Conservation (phyloP, 805 yeast genomes). For the Zygosaccharomyces bisporus region DNA sequence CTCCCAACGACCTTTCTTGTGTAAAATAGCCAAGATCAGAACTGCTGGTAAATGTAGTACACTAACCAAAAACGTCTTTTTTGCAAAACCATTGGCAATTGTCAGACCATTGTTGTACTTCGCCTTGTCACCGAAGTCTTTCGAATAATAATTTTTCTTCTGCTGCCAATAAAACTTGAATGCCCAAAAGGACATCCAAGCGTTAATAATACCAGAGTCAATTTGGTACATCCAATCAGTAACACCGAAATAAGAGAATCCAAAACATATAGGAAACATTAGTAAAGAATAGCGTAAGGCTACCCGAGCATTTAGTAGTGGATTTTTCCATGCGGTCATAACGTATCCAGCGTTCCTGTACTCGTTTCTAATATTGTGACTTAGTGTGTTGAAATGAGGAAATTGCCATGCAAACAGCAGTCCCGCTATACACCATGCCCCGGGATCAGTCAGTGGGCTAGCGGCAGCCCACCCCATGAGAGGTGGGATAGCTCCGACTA, state of each 20-base stretch:
- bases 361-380: conserved; percentile 83
- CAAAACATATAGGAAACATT: conserved; percentile 92
- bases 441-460: conserved; percentile 74
- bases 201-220: conserved; percentile 81
- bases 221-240: conserved; percentile 76
- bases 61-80: conserved; percentile 87
- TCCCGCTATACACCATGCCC: conserved; percentile 91
- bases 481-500: conserved; percentile 99
- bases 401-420: conserved; percentile 96
- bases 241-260: conserved; percentile 69
- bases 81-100: conserved; percentile 66
- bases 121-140: conserved; percentile 31
- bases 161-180: conserved; percentile 85
- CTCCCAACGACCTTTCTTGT: conserved; percentile 95
- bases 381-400: conserved; percentile 92
- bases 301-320: conserved; percentile 87
- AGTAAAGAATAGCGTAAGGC: conserved; percentile 84
- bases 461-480: conserved; percentile 99
- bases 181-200: conserved; percentile 80
- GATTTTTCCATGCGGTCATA: conserved; percentile 95
- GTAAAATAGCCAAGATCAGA: conserved; percentile 85
- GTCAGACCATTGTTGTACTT: conserved; percentile 52
- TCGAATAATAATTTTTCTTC: conserved; percentile 48
- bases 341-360: conserved; percentile 92
- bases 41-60: conserved; percentile 93